Percentiles rank a stretch among this genome's conserved stretches.
These are phyloP conservation scores for Ceratobasidium sp. DNA, from an alignment of 1,284 basidiomycete species.

Conservation along the genomic window DNA sequence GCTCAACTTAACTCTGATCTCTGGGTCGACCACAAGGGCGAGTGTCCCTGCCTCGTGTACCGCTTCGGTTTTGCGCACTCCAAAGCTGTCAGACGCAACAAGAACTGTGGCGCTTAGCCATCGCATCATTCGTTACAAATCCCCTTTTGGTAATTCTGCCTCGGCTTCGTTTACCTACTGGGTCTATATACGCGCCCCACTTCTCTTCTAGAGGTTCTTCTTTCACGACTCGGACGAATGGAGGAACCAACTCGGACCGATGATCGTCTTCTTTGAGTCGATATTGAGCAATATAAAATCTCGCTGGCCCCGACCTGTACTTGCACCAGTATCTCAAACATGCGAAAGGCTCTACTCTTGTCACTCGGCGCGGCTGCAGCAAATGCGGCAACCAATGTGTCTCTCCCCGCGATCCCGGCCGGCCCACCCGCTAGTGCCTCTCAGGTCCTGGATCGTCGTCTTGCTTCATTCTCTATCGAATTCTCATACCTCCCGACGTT, in stretches of 20 bases:
- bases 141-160: background rate
- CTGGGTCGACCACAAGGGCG: too few species aligned
- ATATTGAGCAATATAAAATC: background rate
- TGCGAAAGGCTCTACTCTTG: constrained; percentile 10
- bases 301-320: background rate
- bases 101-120: background rate
- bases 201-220: constrained; percentile 28
- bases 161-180: background rate
- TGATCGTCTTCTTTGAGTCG: background rate
- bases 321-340: background rate
- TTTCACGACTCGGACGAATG: constrained; percentile 18
- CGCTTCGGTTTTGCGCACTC: too few species aligned
- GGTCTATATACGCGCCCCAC: constrained; percentile 26
- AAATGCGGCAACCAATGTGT: constrained; percentile 22
- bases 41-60: too few species aligned
- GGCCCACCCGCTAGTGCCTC: constrained; percentile 50
- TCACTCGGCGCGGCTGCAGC: constrained; percentile 11
- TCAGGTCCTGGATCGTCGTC: constrained; percentile 54
- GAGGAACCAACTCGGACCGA: background rate
- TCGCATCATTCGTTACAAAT: background rate
- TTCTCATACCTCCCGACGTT: constrained; percentile 57
- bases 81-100: too few species aligned
- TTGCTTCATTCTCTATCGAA: constrained; percentile 59
- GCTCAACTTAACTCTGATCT: too few species aligned
- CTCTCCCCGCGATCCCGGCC: constrained; percentile 29